Conservation (phyloP, 2,329 filamentous ascomycete genomes). For the Clarireedia sp. region DNA sequence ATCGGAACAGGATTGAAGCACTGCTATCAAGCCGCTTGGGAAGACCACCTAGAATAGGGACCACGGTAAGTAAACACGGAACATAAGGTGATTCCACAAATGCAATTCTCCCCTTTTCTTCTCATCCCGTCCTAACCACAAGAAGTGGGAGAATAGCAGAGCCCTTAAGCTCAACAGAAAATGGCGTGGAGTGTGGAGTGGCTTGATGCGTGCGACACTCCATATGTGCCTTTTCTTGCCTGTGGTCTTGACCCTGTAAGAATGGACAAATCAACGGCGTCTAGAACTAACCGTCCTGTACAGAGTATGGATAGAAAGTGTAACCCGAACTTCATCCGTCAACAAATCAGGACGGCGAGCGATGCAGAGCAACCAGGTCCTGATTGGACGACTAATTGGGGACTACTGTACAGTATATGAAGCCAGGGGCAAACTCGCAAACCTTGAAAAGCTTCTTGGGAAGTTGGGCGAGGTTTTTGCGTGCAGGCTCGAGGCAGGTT, state of each 20-base stretch:
- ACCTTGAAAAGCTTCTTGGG: too few relatives aligned
- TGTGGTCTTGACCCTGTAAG: background rate
- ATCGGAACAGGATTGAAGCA: background rate
- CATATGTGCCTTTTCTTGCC: conserved; percentile 3
- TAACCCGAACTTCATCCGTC: background rate
- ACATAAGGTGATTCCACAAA: too few relatives aligned
- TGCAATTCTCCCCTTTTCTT: too few relatives aligned
- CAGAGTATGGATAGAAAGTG: too few relatives aligned
- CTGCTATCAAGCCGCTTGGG: background rate
- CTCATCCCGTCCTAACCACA: too few relatives aligned
- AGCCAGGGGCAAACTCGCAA: too few relatives aligned
- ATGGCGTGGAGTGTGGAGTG: background rate
- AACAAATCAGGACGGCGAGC: background rate
- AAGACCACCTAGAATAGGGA: background rate
- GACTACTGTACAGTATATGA: too few relatives aligned
- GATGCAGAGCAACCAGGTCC: too few relatives aligned
- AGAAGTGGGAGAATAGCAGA: too few relatives aligned
- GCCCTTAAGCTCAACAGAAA: background rate
- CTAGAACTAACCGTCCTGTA: background rate
- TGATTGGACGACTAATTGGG: too few relatives aligned
- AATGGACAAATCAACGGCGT: background rate
- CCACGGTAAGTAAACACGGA: background rate
- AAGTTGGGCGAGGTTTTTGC: too few relatives aligned
- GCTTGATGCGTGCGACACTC: background rate
- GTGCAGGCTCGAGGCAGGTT: too few relatives aligned